Conservation (phyloP, 495 filamentous ascomycete genomes). For the Neurospora tetraspora region DNA sequence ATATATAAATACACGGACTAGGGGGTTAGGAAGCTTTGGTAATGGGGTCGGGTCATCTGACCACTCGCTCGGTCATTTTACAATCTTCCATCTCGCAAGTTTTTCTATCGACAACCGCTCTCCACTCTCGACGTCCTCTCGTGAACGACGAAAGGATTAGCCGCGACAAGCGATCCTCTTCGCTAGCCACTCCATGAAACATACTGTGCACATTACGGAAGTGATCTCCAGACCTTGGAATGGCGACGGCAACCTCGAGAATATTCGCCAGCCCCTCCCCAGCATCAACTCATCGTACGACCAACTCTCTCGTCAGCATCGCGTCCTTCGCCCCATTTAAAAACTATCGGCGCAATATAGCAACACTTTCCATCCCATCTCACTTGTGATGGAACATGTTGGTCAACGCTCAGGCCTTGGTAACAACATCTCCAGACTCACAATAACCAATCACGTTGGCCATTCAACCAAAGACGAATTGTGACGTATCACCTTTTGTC, state of each 20-base stretch:
- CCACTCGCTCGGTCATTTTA: slow-evolving; percentile 7
- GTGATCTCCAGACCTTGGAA: background rate
- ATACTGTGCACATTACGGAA: background rate
- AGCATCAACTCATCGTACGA: background rate
- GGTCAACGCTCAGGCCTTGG: background rate
- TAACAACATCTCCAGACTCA: background rate
- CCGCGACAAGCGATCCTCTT: slow-evolving; percentile 5
- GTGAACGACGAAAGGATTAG: background rate
- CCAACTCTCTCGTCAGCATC: background rate
- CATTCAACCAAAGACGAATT: background rate
- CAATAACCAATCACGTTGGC: background rate
- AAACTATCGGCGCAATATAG: background rate
- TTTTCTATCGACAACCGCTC: background rate
- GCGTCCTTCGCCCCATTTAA: slow-evolving; percentile 4
- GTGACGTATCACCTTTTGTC: background rate
- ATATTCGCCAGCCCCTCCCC: background rate
- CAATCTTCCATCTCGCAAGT: background rate
- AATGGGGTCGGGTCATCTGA: no score
- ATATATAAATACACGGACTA: no score
- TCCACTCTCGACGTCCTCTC: background rate
- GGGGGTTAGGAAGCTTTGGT: no score
- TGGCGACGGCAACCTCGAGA: background rate
- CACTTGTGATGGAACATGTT: background rate
- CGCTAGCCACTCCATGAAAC: background rate
- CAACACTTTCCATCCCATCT: background rate